phyloP scores from a whole-genome alignment of 805 yeast genomes.

The Clavispora phyllophila region DNA sequence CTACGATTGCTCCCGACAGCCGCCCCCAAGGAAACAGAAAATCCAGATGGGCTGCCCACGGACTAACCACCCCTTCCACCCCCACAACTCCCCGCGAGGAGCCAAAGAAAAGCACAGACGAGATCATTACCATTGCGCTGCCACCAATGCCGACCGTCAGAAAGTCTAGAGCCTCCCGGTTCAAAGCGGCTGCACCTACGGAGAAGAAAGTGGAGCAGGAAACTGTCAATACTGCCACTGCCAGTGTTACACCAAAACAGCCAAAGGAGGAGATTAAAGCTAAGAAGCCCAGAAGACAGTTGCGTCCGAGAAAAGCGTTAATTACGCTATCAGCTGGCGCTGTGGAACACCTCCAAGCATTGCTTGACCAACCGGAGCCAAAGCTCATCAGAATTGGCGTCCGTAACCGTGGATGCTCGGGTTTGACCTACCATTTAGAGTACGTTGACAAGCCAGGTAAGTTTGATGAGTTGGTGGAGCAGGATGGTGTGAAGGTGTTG shows the following conservation, averaged over 20 bases:
- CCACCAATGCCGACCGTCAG: constrained; percentile 14
- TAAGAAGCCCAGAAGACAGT: constrained; percentile 47
- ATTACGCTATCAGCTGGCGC: constrained; percentile 79
- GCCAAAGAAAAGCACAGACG: not conserved
- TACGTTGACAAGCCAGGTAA: constrained; percentile 89
- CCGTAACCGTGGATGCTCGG: constrained; percentile 95
- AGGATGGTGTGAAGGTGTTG: constrained; percentile 87
- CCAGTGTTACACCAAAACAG: constrained; percentile 16
- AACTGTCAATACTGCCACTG: not conserved
- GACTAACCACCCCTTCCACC: constrained; percentile 15
- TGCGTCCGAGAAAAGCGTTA: constrained; percentile 86
- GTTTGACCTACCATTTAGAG: constrained; percentile 84
- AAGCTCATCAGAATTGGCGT: constrained; percentile 89
- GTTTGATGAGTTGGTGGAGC: constrained; percentile 89
- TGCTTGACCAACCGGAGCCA: constrained; percentile 79
- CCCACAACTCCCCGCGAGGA: constrained; percentile 5
- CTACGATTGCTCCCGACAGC: constrained; percentile 4
- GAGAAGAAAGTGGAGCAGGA: not conserved
- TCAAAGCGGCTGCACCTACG: constrained; percentile 7
- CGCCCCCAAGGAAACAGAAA: not conserved
- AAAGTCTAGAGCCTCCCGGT: constrained; percentile 31
- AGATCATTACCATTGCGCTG: constrained; percentile 8
- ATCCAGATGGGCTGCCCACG: constrained; percentile 31
- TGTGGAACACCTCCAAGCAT: constrained; percentile 57
- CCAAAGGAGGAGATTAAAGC: not conserved